Conservation (phyloP, 2,329 filamentous ascomycete genomes). For the Fusarium sp. region DNA sequence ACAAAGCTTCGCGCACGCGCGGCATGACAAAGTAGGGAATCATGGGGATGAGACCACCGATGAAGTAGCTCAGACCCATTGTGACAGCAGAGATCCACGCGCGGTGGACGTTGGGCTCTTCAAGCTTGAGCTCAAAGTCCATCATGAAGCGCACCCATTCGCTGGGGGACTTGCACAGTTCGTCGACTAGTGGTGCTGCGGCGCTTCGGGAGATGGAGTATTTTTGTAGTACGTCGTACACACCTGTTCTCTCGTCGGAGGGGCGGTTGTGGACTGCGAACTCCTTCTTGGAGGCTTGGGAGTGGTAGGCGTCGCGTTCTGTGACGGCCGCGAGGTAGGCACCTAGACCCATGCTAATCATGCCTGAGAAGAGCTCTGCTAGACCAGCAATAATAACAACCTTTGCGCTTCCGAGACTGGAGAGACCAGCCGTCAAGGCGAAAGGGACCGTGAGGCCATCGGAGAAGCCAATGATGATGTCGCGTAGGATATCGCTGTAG, state of each 20-base stretch:
- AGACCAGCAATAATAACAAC: slow-evolving; percentile 78
- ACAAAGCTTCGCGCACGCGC: slow-evolving; percentile 61
- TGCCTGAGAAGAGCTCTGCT: slow-evolving; percentile 79
- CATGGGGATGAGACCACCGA: slow-evolving; percentile 77
- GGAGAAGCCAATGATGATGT: slow-evolving; percentile 80
- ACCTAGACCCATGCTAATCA: slow-evolving; percentile 82
- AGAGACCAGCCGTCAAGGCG: slow-evolving; percentile 79
- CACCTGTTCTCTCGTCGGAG: slow-evolving; percentile 58
- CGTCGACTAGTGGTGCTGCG: slow-evolving; percentile 59
- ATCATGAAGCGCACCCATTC: slow-evolving; percentile 69
- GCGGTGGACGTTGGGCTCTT: slow-evolving; percentile 56
- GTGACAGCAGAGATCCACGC: slow-evolving; percentile 70
- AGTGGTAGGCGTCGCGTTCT: slow-evolving; percentile 63
- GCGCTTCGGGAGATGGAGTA: slow-evolving; percentile 60
- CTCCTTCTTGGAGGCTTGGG: slow-evolving; percentile 59
- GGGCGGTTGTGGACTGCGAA: slow-evolving; percentile 57
- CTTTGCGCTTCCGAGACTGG: slow-evolving; percentile 70
- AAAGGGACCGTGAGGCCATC: slow-evolving; percentile 85
- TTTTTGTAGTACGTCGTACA: slow-evolving; percentile 62
- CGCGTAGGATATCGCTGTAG: slow-evolving; percentile 62
- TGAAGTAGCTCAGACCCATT: slow-evolving; percentile 75
- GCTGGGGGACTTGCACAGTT: slow-evolving; percentile 60
- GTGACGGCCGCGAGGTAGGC: slow-evolving; percentile 76
- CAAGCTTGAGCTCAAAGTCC: slow-evolving; percentile 65
- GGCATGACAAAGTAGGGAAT: slow-evolving; percentile 73